phyloP scores from a whole-genome alignment of 1,139 yeast species.

The Petasospora fabianii region DNA sequence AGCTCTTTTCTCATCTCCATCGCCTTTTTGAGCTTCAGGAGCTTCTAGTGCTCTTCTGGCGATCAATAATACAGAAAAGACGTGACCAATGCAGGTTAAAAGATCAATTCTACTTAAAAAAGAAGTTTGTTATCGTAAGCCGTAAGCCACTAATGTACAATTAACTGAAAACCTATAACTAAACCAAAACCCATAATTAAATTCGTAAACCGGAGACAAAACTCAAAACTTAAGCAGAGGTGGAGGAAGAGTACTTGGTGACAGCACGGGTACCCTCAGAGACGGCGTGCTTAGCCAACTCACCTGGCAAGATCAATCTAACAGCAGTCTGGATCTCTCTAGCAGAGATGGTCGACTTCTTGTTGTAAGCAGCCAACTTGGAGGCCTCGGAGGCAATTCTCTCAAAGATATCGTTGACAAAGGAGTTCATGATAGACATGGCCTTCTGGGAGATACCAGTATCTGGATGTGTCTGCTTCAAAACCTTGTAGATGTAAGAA shows the following conservation, averaged over 20 bases:
- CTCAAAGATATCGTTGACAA: constrained; percentile 94
- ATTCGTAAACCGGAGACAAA: constrained; percentile 14
- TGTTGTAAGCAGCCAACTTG: constrained; percentile 99
- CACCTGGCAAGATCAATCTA: constrained; percentile 98
- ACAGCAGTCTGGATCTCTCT: constrained; percentile 99
- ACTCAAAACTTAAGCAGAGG: constrained; percentile 36
- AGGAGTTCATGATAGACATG: constrained; percentile 98
- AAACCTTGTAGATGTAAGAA: constrained; percentile 96
- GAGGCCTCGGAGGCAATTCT: constrained; percentile 98
- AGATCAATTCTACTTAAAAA: background rate
- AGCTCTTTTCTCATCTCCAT: too few relatives aligned
- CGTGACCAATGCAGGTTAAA: too few relatives aligned
- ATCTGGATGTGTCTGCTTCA: constrained; percentile 99
- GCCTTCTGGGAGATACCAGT: constrained; percentile 99
- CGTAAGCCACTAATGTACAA: constrained; percentile 16
- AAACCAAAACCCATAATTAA: constrained; percentile 15
- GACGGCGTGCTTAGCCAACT: constrained; percentile 98
- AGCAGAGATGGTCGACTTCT: constrained; percentile 97
- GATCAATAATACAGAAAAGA: too few relatives aligned
- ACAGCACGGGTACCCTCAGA: constrained; percentile 99
- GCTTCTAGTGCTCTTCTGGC: too few relatives aligned
- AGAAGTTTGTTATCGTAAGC: constrained; percentile 6
- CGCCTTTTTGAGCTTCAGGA: too few relatives aligned
- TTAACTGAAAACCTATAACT: constrained; percentile 11
- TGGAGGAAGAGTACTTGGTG: constrained; percentile 94